Base-by-base conservation (phyloP, 2,329 filamentous ascomycete genomes). In the Penicillium sclerotiorum region DNA sequence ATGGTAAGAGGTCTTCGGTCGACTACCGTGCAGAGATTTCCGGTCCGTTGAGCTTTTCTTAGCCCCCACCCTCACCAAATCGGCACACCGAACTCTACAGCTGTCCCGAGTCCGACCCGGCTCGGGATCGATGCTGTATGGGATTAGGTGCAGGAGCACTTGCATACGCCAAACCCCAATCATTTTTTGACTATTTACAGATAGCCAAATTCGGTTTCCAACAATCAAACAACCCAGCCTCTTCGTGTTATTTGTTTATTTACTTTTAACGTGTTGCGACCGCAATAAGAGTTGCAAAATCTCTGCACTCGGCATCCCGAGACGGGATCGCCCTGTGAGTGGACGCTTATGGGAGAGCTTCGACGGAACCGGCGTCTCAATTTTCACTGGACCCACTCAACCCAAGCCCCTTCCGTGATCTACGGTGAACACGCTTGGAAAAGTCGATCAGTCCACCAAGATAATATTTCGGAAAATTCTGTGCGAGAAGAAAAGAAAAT, bases 51-150 rank as follows among this genome's bases (percentile, higher is more conserved):
- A 39, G 37, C 50, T 35, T 43, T 37, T 33, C 18, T 17, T 25
- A 28, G 50, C 41, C 23, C 27, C 59, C 57, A 59, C 57, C 27
- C 4, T 20, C 22, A 27, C 55, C 57, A 25, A 57, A 53, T 62
- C 59, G 59, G 59, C 58, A 62, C 58, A 62, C 59, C 59, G 59
- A 61, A 42, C n/a, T 52, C 37, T 28, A n/a, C 20, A 15, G 12
- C 32, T 28, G n/a, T 47, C 45, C 45, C 58, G 56, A 60, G 23
- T 11, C 49, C 56, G 54, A 48, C 27, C 51, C 47, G 57, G 51
- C 47, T 54, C 54, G 59, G 56, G 45, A 56, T 58, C 45, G 43
- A 47, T 49, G 32, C 53, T 40, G 45, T 40, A 27, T 21, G 17
- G 40, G 40, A 22, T 23, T 3, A 22, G 18, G 20, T 43, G 27